Evolutionary conservation across 495 filamentous ascomycete genomes (phyloP).

Genomic region (Lasiosphaeria miniovina): DNA sequence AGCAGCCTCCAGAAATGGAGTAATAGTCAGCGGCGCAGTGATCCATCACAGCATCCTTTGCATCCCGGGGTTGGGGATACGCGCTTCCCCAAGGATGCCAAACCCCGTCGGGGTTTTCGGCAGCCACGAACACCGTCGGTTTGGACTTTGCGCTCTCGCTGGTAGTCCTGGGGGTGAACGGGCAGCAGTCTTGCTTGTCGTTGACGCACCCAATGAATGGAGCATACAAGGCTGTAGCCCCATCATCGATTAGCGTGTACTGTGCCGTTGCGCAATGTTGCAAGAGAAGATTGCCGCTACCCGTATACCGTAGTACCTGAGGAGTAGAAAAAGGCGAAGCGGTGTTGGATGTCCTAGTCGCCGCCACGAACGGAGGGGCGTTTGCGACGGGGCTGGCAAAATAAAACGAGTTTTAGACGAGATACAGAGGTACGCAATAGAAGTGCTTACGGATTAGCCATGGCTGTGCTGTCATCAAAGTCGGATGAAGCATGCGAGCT

Average conservation of each 20-base stretch:
- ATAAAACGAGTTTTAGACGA: too few relatives aligned
- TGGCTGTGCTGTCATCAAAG: too few relatives aligned
- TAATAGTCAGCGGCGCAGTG: constrained; percentile 23
- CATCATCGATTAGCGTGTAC: constrained; percentile 20
- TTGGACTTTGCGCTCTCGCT: background rate
- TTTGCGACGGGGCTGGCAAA: too few relatives aligned
- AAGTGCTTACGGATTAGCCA: too few relatives aligned
- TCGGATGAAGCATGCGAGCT: too few relatives aligned
- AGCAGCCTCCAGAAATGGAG: constrained; percentile 21
- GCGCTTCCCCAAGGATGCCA: background rate
- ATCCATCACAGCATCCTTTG: constrained; percentile 8
- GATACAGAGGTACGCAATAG: too few relatives aligned
- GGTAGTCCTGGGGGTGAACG: constrained; percentile 14
- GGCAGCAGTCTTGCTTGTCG: constrained; percentile 22
- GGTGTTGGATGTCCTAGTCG: background rate
- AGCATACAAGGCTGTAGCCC: constrained; percentile 15
- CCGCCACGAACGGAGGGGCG: too few relatives aligned
- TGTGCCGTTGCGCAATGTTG: constrained; percentile 18
- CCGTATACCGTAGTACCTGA: background rate
- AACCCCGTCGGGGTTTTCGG: background rate
- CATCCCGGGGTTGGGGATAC: constrained; percentile 14
- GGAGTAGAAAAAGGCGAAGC: background rate
- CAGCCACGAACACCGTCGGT: background rate
- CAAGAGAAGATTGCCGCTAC: constrained; percentile 6
- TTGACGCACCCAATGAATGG: constrained; percentile 25